These are phyloP conservation scores for Ophiostoma himal-ulmi DNA, from an alignment of 2,329 filamentous ascomycete species.

Conservation along the genomic window DNA sequence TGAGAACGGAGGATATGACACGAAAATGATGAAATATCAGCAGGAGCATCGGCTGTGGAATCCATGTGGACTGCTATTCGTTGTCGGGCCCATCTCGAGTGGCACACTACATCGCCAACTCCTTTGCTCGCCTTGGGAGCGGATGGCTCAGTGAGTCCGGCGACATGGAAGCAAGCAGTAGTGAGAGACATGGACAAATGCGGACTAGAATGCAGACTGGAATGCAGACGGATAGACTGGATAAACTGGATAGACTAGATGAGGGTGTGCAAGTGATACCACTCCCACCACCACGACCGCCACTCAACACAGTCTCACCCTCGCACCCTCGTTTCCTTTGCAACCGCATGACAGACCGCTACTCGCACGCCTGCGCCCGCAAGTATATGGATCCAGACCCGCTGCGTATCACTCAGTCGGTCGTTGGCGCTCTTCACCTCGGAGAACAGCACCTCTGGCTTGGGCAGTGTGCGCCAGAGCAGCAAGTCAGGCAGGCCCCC, in stretches of 20 bases:
- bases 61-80: background rate
- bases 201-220: constrained; percentile 8
- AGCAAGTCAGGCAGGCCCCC: constrained; percentile 90
- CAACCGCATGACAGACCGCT: constrained; percentile 65
- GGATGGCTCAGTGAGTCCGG: background rate
- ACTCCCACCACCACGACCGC: no score
- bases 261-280: background rate
- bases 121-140: background rate
- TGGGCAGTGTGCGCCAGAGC: constrained; percentile 59
- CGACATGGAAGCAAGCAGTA: background rate
- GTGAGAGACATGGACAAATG: background rate
- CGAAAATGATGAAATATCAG: background rate
- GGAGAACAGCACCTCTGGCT: constrained; percentile 54
- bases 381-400: constrained; percentile 94
- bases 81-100: background rate
- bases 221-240: background rate
- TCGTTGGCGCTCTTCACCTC: constrained; percentile 86
- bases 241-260: background rate
- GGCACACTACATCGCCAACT: no score
- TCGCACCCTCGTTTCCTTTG: constrained; percentile 42
- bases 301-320: background rate
- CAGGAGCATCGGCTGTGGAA: background rate
- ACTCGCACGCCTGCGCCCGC: constrained; percentile 78
- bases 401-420: constrained; percentile 88
- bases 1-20: background rate